A percentile compares a stretch with the other conserved stretches of the same genome.
These are phyloP conservation scores for Phytophthora pinifolia DNA, from an alignment of 352 stramenopile species.

Conservation along the genomic window DNA sequence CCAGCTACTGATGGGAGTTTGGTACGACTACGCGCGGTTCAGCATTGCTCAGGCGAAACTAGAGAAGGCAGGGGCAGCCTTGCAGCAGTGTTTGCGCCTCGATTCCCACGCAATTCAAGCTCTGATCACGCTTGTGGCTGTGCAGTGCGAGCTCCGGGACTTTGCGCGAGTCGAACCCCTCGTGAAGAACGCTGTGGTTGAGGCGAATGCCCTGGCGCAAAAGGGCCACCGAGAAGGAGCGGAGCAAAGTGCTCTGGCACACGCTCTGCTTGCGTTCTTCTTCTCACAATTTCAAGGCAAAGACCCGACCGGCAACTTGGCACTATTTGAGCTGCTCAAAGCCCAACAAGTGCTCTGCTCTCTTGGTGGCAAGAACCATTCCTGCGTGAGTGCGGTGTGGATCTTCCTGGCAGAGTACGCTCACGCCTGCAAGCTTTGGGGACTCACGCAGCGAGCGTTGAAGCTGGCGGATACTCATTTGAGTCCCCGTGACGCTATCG, in stretches of 20 bases:
- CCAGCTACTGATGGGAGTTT: constrained; percentile 34
- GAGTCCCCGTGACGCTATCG: constrained; percentile 42
- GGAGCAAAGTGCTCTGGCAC: constrained; percentile 37
- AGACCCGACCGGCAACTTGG: constrained; percentile 62
- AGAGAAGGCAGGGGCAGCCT: constrained; percentile 53
- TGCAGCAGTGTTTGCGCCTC: constrained; percentile 61
- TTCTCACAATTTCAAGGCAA: constrained; percentile 41
- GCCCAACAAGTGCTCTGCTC: constrained; percentile 42
- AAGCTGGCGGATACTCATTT: constrained; percentile 38
- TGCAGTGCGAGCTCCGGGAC: constrained; percentile 64
- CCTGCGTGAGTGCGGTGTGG: constrained; percentile 56
- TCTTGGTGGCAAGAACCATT: constrained; percentile 11
- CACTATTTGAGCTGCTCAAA: constrained; percentile 65
- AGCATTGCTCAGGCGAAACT: constrained; percentile 46
- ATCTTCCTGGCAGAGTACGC: constrained; percentile 50
- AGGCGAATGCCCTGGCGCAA: constrained; percentile 13
- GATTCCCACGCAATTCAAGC: constrained; percentile 39
- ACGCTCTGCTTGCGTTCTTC: constrained; percentile 65
- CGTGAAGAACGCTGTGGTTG: constrained; percentile 44
- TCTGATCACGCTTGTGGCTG: constrained; percentile 49
- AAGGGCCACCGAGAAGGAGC: constrained; percentile 1
- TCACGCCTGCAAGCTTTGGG: constrained; percentile 45
- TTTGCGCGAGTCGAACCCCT: constrained; percentile 43
- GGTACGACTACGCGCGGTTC: constrained; percentile 71
- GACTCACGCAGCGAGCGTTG: constrained; percentile 36